Base-by-base conservation (phyloP, 1,284 basidiomycete species). In the Inonotus hispidus region DNA sequence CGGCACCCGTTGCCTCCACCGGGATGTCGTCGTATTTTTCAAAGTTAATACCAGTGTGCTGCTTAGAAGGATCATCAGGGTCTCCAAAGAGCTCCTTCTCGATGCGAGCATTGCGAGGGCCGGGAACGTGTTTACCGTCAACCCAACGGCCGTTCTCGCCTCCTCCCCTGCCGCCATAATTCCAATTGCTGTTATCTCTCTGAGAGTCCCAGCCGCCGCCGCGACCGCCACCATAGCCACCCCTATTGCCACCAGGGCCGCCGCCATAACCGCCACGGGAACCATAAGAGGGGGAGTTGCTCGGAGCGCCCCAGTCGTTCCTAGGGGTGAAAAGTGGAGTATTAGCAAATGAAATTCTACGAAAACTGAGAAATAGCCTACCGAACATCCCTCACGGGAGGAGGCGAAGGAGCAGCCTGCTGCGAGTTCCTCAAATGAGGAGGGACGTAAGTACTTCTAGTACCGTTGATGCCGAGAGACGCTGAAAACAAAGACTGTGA, bases 11-110 rank as follows among this genome's bases (percentile, higher is more conserved):
- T 47, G 95, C 96, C 79, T 99, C 97, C 68, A 99, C 95, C 66
- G 97, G 97, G 71, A 99, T 99, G 75, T 99, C 96, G 74, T 97
- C 95, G 74, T 99, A 99, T 78, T 97, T 97, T 81, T 99, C 97
- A 72, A 99, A 99, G 81, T 99, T 99, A 81, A 99, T 98, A 67
- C 97, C 97, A 55, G 95, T 97, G 70, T 93, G 88, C 73, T 95
- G 90, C 71, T 85, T 88, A 60, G 83, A 83, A 16, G 87, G 86
- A 73, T 98, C 97, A 60, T 85, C 81, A 46, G 82, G 81, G 66
- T 97, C 94, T 58, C 97, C 97, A 71, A 90, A 99, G 47, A 99
- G 88, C 72, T 99, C 95, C 77, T 92, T 95, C 79, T 99, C 95
- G 66, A 94, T 82, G 69, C 93, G 88, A 71, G 80, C 76, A 79